Conservation (phyloP, 2,329 filamentous ascomycete genomes). For the Trichoderma koningii region DNA sequence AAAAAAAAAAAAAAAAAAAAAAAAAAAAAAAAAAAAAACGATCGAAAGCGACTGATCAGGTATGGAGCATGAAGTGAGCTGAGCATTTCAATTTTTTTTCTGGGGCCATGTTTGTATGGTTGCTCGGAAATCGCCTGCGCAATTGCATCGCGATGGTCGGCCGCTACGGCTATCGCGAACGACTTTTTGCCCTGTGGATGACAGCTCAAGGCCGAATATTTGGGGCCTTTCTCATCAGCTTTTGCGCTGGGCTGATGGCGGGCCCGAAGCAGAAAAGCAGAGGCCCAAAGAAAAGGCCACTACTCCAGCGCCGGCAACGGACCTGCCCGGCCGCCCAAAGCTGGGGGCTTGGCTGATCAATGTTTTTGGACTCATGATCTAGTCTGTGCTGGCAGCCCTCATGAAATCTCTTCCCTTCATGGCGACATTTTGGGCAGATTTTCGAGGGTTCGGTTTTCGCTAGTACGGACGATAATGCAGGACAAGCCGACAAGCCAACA, state of each 20-base stretch:
- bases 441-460: too few relatives aligned
- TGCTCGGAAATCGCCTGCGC: neutral
- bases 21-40: neutral
- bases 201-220: neutral
- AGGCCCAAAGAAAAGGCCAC: neutral
- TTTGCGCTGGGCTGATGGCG: slow-evolving; percentile 15
- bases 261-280: too few relatives aligned
- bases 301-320: slow-evolving; percentile 14
- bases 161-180: slow-evolving; percentile 14
- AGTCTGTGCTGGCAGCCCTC: too few relatives aligned
- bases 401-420: too few relatives aligned
- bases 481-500: slow-evolving; percentile 1
- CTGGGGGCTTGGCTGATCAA: neutral
- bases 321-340: slow-evolving; percentile 21
- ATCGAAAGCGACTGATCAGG: neutral
- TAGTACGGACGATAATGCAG: too few relatives aligned
- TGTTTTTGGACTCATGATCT: neutral
- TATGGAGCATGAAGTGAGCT: too few relatives aligned
- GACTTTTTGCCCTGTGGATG: too few relatives aligned
- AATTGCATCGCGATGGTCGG: slow-evolving; percentile 3
- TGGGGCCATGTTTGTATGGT: neutral
- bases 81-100: neutral
- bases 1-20: neutral
- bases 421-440: too few relatives aligned
- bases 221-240: slow-evolving; percentile 4